phyloP scores from a whole-genome alignment of 148 eudicot genomes.

The Nepenthes mirabilis region DNA sequence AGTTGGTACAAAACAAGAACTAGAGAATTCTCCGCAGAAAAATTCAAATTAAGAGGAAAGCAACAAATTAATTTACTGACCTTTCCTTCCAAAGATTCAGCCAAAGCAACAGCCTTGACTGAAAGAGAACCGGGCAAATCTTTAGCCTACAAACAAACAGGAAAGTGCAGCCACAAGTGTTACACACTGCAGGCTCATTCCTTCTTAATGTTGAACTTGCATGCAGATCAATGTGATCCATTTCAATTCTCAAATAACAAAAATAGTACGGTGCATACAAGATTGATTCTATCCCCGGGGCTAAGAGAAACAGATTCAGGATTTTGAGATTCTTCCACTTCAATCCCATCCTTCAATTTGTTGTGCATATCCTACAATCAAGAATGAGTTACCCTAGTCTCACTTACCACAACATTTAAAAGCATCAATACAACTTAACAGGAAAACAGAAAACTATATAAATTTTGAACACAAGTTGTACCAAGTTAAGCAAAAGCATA shows the following conservation, averaged over 20 bases:
- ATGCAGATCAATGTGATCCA: slow-evolving; percentile 1
- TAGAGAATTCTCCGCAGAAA: neutral
- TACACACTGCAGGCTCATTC: neutral
- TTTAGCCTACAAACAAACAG: slow-evolving; percentile 47
- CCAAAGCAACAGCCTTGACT: slow-evolving; percentile 48
- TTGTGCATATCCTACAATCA: slow-evolving; percentile 54
- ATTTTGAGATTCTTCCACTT: slow-evolving; percentile 58
- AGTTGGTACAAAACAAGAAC: neutral
- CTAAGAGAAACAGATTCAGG: slow-evolving; percentile 38
- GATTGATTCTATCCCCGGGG: slow-evolving; percentile 60
- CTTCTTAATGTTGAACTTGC: neutral
- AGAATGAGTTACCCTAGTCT: slow-evolving; percentile 1
- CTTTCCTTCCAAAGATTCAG: slow-evolving; percentile 89
- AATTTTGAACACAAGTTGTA: slow-evolving; percentile 11
- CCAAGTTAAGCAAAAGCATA: slow-evolving; percentile 56
- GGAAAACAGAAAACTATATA: neutral
- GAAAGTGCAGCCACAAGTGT: slow-evolving; percentile 6
- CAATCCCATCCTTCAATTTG: slow-evolving; percentile 81
- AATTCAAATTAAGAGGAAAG: neutral
- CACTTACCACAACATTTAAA: neutral
- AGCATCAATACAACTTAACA: slow-evolving; percentile 3
- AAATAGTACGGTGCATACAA: slow-evolving; percentile 28
- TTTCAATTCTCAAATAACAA: neutral
- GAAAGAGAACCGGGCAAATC: slow-evolving; percentile 59
- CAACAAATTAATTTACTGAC: slow-evolving; percentile 17